Conservation (phyloP, 1,284 basidiomycete species). For the Austroboletus rostrupii region DNA sequence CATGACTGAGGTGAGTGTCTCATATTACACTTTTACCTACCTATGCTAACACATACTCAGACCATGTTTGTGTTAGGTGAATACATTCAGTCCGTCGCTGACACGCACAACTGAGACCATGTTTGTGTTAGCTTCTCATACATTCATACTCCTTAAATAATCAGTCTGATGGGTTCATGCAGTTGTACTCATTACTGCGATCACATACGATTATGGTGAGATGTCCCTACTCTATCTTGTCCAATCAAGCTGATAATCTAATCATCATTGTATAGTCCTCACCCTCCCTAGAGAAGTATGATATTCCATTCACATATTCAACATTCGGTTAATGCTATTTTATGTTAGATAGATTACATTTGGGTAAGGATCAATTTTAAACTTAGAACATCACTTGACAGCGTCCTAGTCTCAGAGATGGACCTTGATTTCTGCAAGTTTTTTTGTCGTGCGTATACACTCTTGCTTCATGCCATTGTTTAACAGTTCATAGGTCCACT, state of each 20-base stretch:
- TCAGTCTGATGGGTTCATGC: too few relatives aligned
- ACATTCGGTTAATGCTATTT: background rate
- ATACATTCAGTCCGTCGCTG: too few relatives aligned
- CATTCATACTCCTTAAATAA: too few relatives aligned
- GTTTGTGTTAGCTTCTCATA: too few relatives aligned
- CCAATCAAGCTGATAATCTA: background rate
- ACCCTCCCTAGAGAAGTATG: background rate
- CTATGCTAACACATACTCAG: too few relatives aligned
- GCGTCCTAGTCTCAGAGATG: constrained; percentile 11
- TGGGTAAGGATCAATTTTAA: constrained; percentile 7
- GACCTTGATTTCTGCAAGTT: constrained; percentile 13
- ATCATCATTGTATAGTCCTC: constrained; percentile 6
- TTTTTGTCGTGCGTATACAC: constrained; percentile 10
- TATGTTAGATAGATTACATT: background rate
- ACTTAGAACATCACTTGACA: background rate
- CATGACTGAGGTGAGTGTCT: too few relatives aligned
- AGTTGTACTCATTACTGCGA: too few relatives aligned
- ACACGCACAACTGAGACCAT: too few relatives aligned
- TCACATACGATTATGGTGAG: too few relatives aligned
- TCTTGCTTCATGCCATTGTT: background rate
- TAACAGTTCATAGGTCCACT: background rate
- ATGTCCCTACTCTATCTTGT: background rate
- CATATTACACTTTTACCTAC: too few relatives aligned
- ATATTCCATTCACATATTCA: background rate
- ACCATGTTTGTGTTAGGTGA: too few relatives aligned